A percentile compares a stretch with the other conserved stretches of the same genome.
These are phyloP conservation scores for Austroboletus novae-zelandiae DNA, from an alignment of 1,284 basidiomycete species.

Conservation along the genomic window DNA sequence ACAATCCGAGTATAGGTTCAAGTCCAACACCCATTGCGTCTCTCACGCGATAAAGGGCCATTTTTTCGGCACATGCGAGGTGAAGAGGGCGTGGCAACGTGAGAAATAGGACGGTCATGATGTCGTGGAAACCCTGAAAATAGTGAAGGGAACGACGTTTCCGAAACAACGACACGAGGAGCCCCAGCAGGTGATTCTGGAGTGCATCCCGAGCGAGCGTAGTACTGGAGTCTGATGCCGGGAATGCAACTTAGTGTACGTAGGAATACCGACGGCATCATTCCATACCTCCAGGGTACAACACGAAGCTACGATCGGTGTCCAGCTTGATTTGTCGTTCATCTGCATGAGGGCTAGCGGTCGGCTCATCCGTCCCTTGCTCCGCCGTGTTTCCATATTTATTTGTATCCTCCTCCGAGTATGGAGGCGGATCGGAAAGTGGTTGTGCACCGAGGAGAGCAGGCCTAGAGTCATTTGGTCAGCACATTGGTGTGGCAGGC, in stretches of 20 bases:
- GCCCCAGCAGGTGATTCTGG: constrained; percentile 66
- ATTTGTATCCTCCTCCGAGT: constrained; percentile 27
- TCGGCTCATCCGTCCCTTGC: constrained; percentile 6
- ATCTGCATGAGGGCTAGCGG: constrained; percentile 56
- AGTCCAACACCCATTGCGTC: constrained; percentile 88
- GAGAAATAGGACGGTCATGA: constrained; percentile 82
- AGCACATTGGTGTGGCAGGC: not conserved
- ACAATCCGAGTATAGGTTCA: constrained; percentile 80
- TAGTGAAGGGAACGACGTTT: constrained; percentile 74
- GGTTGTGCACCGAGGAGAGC: constrained; percentile 21
- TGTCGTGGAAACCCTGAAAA: constrained; percentile 96
- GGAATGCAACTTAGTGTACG: constrained; percentile 17
- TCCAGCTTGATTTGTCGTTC: constrained; percentile 85
- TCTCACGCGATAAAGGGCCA: constrained; percentile 80
- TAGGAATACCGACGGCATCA: constrained; percentile 3
- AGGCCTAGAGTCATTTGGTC: constrained; percentile 22
- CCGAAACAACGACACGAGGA: constrained; percentile 77
- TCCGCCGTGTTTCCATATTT: constrained; percentile 6
- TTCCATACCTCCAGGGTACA: constrained; percentile 66
- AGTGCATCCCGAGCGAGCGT: constrained; percentile 40
- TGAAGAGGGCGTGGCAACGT: constrained; percentile 66
- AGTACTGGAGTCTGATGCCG: constrained; percentile 24
- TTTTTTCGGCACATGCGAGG: constrained; percentile 59
- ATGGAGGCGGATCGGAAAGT: constrained; percentile 24
- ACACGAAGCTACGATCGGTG: constrained; percentile 85